Conservation (phyloP, 2,329 filamentous ascomycete genomes). For the Neocatenulostroma microsporum region DNA sequence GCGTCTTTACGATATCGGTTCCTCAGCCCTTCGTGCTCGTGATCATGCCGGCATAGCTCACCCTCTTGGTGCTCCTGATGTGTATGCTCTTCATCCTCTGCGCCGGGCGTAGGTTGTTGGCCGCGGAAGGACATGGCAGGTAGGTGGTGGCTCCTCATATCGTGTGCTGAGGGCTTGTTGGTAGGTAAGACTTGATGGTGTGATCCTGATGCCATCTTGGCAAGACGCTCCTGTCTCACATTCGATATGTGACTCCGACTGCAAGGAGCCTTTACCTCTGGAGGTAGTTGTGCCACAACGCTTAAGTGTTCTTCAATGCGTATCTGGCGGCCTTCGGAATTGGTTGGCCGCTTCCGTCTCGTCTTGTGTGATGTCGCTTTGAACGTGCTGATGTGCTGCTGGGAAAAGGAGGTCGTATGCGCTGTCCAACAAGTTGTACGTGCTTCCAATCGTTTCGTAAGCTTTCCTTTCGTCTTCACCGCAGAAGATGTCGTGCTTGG, state of each 20-base stretch:
- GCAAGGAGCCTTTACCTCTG: too few species aligned
- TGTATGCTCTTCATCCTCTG: constrained; percentile 6
- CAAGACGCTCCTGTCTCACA: constrained; percentile 3
- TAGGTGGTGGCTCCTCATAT: not conserved
- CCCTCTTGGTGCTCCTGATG: constrained; percentile 6
- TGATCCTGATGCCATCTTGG: constrained; percentile 15
- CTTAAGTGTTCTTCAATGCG: too few species aligned
- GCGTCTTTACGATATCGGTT: constrained; percentile 19
- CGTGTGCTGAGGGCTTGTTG: constrained; percentile 3
- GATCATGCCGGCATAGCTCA: constrained; percentile 26
- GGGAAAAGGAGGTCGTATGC: too few species aligned
- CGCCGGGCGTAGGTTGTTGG: constrained; percentile 16
- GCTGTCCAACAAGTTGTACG: too few species aligned
- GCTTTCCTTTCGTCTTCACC: too few species aligned
- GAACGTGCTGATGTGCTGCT: too few species aligned
- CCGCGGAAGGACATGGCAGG: constrained; percentile 2
- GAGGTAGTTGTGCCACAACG: too few species aligned
- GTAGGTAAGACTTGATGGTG: constrained; percentile 11
- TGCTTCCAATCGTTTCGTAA: too few species aligned
- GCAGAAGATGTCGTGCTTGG: too few species aligned
- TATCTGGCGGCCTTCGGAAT: too few species aligned
- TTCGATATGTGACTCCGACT: constrained; percentile 1
- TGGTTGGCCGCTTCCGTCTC: too few species aligned
- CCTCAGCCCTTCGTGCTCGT: constrained; percentile 27
- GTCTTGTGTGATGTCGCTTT: too few species aligned